These are phyloP conservation scores for Reticulascus tulasneorum DNA, from an alignment of 2,329 filamentous ascomycete genomes.

Conservation along the genomic window DNA sequence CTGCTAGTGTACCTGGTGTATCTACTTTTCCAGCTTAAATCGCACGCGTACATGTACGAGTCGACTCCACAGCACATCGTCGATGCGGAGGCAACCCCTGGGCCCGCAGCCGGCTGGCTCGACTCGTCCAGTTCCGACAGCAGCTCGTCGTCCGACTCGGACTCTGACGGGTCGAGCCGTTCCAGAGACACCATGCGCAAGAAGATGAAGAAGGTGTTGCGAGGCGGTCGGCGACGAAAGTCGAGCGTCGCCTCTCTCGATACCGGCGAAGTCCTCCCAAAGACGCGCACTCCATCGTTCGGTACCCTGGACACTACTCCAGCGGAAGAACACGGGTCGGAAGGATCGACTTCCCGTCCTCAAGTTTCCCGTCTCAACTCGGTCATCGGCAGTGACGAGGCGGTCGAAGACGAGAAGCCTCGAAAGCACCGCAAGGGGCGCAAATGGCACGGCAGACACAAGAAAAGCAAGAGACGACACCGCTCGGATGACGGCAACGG, in stretches of 20 bases:
- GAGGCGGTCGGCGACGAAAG: conserved; percentile 67
- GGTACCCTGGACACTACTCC: conserved; percentile 28
- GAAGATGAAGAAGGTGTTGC: conserved; percentile 72
- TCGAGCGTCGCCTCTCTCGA: conserved; percentile 70
- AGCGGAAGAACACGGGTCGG: conserved; percentile 33
- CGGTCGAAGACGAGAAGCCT: conserved; percentile 39
- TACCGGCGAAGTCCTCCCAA: conserved; percentile 28
- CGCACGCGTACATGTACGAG: conserved; percentile 86
- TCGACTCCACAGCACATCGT: conserved; percentile 90
- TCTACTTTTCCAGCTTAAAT: conserved; percentile 86
- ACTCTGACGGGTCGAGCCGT: conserved; percentile 60
- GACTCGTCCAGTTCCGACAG: conserved; percentile 62
- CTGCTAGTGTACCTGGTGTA: conserved; percentile 80
- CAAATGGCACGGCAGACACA: conserved; percentile 33
- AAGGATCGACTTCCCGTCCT: conserved; percentile 33
- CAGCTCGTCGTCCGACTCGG: conserved; percentile 58
- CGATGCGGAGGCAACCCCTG: conserved; percentile 84
- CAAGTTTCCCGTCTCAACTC: conserved; percentile 32
- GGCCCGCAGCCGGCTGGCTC: conserved; percentile 76
- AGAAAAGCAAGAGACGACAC: conserved; percentile 43
- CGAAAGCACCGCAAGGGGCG: conserved; percentile 29
- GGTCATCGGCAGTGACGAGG: conserved; percentile 37
- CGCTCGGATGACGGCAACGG: conserved; percentile 27
- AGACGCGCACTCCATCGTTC: conserved; percentile 37
- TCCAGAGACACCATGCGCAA: conserved; percentile 64